Conservation (phyloP, 257 asterid species). For the Nicotiana knightiana region DNA sequence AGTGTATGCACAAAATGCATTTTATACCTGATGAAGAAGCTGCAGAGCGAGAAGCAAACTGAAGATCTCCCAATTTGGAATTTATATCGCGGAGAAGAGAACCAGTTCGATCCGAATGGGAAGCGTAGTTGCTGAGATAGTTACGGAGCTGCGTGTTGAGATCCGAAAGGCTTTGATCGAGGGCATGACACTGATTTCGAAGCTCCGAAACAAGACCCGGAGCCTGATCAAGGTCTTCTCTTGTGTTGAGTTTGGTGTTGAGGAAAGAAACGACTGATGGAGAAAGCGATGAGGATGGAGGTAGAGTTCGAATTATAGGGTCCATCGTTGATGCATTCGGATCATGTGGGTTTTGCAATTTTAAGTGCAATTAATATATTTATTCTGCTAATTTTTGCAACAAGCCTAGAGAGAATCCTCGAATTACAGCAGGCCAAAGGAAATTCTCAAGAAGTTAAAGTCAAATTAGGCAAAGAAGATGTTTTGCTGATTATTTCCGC, state of each 20-base stretch:
- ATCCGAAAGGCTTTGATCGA: conserved; percentile 49
- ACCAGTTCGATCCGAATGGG: conserved; percentile 44
- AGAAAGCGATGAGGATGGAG: conserved; percentile 57
- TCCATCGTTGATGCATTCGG: conserved; percentile 23
- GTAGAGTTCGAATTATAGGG: conserved; percentile 37
- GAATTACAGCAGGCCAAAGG: neutral
- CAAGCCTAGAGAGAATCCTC: neutral
- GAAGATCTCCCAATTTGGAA: conserved; percentile 51
- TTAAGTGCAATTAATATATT: neutral
- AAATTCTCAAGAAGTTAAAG: neutral
- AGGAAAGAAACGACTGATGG: conserved; percentile 54
- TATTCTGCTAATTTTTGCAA: neutral
- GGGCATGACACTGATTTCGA: conserved; percentile 49
- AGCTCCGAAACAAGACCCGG: conserved; percentile 61
- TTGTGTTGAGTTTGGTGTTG: conserved; percentile 52
- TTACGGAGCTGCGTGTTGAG: conserved; percentile 46
- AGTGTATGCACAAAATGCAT: neutral
- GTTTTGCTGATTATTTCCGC: neutral
- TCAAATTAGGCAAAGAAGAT: neutral
- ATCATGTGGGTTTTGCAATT: conserved; percentile 6
- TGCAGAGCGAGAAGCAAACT: conserved; percentile 31
- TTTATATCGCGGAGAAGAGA: conserved; percentile 36
- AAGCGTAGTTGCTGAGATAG: conserved; percentile 44
- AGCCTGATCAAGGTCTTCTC: conserved; percentile 51
- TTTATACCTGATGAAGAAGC: conserved; percentile 37